These are phyloP conservation scores for Trichophyton simii DNA, from an alignment of 2,329 filamentous ascomycete genomes.

Conservation along the genomic window DNA sequence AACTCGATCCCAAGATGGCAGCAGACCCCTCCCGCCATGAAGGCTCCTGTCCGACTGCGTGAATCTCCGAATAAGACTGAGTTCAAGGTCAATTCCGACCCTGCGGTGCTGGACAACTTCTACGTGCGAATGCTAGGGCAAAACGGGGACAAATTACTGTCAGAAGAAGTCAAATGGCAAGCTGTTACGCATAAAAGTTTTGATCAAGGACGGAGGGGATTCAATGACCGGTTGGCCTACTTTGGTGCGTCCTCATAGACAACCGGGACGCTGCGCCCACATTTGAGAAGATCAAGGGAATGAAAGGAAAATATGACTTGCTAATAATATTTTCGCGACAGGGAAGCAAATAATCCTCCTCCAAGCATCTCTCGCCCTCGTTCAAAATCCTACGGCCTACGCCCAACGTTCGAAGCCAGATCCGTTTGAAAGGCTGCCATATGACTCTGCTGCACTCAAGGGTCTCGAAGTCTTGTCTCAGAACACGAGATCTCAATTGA, in stretches of 20 bases:
- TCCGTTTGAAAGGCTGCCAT: conserved; percentile 49
- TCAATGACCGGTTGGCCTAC: conserved; percentile 86
- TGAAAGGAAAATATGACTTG: background rate
- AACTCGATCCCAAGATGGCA: conserved; percentile 51
- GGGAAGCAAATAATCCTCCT: conserved; percentile 53
- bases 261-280: background rate
- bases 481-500: conserved; percentile 47
- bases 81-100: conserved; percentile 63
- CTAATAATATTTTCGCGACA: conserved; percentile 19
- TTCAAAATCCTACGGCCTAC: conserved; percentile 34
- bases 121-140: conserved; percentile 65
- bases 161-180: conserved; percentile 91
- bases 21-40: conserved; percentile 56
- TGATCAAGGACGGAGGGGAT: conserved; percentile 84
- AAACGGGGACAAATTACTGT: conserved; percentile 59
- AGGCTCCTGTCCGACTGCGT: conserved; percentile 46
- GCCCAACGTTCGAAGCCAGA: conserved; percentile 30
- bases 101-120: conserved; percentile 59
- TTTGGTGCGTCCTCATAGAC: conserved; percentile 47
- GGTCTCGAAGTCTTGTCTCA: conserved; percentile 60
- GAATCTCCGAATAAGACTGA: conserved; percentile 23
- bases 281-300: no score
- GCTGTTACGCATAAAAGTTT: conserved; percentile 97
- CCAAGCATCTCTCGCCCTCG: conserved; percentile 51
- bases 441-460: conserved; percentile 55